Base-by-base conservation (phyloP, 1,139 yeast species). In the Taphrina pruni region DNA sequence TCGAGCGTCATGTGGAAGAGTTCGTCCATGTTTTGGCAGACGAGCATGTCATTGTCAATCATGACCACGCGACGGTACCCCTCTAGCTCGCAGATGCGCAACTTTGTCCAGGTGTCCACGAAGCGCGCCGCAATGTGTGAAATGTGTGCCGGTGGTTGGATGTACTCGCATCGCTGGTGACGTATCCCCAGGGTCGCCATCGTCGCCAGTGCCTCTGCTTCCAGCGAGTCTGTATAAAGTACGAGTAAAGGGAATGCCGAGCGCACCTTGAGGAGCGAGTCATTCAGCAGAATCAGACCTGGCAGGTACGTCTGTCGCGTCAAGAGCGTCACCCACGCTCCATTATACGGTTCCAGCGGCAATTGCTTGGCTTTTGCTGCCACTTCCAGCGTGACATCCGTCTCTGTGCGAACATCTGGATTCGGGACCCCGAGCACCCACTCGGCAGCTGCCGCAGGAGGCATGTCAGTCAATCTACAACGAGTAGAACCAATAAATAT, bases 31-130 rank as follows among this genome's bases (percentile, higher is more conserved):
- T 85, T 85, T 66, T 78, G 77, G 14, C 83, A 70, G 1, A 85
- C 84, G 41, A 84, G 78, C 87, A 85, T 85, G 75, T 85, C 88
- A n/a, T 84, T 80, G 74, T 85, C 88, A 67, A 85, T 77, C 72
- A 82, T 85, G 36, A 84, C 83, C 7, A 85, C 83, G 46, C 85
- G 78, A n/a, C 84, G 81, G 72, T 80, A 85, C 72, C 84, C 83
- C n/a, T 75, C 73, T 64, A 85, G 76, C 36, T 81, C 78, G 73
- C 85, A 85, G 8, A 86, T 83, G 75, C 83, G 86, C 58, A 85
- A 74, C 75, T 85, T 85, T 38, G 86, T 79, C 87, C 87, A 85
- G 71, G 87, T 84, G 75, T 85, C 87, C 72, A 82, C 78, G 75
- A 85, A 85, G 50, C 88, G 77, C 6, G 81, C 48, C 20, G 65